Evolutionary conservation across 345 rosid species (phyloP).

Genomic region (Aquilaria sinensis): DNA sequence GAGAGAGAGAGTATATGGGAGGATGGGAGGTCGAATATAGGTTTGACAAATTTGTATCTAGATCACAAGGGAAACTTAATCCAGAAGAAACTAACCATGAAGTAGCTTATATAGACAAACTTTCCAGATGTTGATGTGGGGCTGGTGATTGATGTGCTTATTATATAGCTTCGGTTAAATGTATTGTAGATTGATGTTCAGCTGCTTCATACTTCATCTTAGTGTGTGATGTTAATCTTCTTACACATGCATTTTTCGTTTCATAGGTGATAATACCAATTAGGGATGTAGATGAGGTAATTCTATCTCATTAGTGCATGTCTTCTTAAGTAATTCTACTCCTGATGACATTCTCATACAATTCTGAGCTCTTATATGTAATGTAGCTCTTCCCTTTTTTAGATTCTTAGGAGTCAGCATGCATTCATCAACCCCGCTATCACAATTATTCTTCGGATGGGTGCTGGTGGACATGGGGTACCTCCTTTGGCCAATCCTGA

Average conservation of each 20-base stretch:
- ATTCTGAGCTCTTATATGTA: constrained; percentile 11
- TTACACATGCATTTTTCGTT: constrained; percentile 1
- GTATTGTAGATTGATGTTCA: no score
- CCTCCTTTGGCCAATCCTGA: constrained; percentile 98
- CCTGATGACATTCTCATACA: neutral
- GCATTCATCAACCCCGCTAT: constrained; percentile 96
- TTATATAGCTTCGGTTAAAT: no score
- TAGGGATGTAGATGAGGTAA: constrained; percentile 94
- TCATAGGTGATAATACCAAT: constrained; percentile 82
- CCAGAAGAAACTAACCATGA: no score
- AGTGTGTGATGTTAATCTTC: no score
- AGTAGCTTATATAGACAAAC: no score
- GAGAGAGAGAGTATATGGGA: no score
- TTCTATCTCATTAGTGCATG: constrained; percentile 10
- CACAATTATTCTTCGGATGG: constrained; percentile 90
- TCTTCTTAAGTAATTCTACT: constrained; percentile 4
- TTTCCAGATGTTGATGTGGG: no score
- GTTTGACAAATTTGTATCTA: no score
- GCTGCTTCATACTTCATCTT: no score
- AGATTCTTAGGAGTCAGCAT: constrained; percentile 96
- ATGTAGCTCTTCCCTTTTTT: constrained; percentile 13
- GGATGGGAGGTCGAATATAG: no score
- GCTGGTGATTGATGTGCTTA: no score
- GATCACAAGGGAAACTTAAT: no score
- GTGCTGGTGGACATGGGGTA: constrained; percentile 99